A percentile compares a stretch with the other conserved stretches of the same genome.
phyloP scores from a whole-genome alignment of 805 yeast species.

The Phaffomyces thermotolerans region DNA sequence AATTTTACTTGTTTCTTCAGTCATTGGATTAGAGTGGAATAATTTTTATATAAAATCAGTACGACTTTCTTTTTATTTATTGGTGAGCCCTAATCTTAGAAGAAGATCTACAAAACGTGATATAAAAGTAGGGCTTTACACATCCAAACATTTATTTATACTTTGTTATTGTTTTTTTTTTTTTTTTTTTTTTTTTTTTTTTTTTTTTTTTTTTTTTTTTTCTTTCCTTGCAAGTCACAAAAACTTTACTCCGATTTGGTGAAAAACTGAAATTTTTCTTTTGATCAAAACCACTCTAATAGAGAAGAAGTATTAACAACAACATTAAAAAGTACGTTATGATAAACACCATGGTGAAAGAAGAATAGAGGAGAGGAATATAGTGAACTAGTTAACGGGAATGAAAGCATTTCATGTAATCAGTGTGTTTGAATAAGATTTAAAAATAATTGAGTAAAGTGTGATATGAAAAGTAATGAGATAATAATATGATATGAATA shows the following conservation, averaged over 20 bases:
- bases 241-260: background rate
- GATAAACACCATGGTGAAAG: too few species aligned
- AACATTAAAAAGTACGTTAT: constrained; percentile 24
- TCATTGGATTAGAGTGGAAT: too few species aligned
- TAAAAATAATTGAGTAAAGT: background rate
- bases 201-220: background rate
- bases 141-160: too few species aligned
- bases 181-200: background rate
- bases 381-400: too few species aligned
- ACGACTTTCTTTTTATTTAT: too few species aligned
- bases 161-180: too few species aligned
- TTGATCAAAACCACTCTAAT: constrained; percentile 1
- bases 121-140: background rate
- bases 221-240: constrained; percentile 4
- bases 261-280: constrained; percentile 23
- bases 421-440: background rate
- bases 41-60: too few species aligned
- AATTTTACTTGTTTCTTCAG: constrained; percentile 1
- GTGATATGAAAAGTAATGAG: background rate
- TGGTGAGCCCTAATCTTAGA: too few species aligned
- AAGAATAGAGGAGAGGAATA: too few species aligned
- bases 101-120: background rate
- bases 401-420: too few species aligned
- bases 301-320: constrained; percentile 6
- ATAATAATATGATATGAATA: background rate